These are phyloP conservation scores for Russula virescens DNA, from an alignment of 768 basidiomycete species.

Conservation along the genomic window DNA sequence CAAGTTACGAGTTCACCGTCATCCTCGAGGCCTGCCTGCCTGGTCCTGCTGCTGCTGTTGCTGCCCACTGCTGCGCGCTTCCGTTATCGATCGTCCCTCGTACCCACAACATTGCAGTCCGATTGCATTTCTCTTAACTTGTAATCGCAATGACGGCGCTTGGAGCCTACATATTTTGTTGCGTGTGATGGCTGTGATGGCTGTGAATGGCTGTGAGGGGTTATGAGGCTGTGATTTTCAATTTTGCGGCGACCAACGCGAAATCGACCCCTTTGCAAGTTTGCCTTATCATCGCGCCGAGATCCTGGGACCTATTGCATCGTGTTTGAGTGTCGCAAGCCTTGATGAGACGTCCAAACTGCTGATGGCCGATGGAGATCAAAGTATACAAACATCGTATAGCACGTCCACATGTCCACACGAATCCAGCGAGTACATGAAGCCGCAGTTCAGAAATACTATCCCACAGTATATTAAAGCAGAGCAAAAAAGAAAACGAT, in stretches of 20 bases:
- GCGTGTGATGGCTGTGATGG: background rate
- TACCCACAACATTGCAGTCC: background rate
- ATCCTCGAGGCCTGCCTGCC: conserved; percentile 1
- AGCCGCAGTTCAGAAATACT: background rate
- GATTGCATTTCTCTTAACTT: background rate
- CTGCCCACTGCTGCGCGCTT: conserved; percentile 5
- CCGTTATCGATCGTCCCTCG: conserved; percentile 10
- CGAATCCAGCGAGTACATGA: conserved; percentile 13
- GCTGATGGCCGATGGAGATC: background rate
- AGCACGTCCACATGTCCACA: conserved; percentile 14
- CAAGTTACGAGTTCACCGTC: background rate
- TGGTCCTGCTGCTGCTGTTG: no score
- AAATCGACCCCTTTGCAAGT: background rate
- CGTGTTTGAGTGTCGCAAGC: background rate
- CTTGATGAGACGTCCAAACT: background rate
- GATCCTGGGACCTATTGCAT: background rate
- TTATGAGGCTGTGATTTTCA: no score
- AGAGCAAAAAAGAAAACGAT: background rate
- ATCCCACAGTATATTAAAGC: conserved; percentile 12
- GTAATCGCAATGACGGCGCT: background rate
- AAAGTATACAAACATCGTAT: conserved; percentile 12
- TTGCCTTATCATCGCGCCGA: background rate
- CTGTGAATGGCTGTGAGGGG: no score
- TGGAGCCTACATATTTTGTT: background rate
- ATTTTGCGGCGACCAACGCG: background rate